Percentiles rank a stretch among this genome's conserved stretches.
Conservation (phyloP, 2,329 filamentous ascomycete species). For the Westerdykella sp. region DNA sequence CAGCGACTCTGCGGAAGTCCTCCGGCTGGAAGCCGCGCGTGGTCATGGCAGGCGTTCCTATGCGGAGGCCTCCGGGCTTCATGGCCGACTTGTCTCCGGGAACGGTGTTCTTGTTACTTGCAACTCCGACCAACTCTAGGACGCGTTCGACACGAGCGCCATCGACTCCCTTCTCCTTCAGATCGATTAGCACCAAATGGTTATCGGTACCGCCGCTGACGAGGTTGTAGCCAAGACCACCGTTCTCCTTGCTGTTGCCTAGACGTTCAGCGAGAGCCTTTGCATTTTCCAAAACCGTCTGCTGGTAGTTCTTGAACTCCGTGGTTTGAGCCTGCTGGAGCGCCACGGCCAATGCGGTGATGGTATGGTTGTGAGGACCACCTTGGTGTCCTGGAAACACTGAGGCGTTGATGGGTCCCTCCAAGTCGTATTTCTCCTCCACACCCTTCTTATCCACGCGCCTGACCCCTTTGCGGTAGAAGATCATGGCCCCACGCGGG, state of each 20-base stretch:
- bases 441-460: conserved; percentile 85
- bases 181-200: conserved; percentile 92
- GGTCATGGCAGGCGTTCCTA: conserved; percentile 97
- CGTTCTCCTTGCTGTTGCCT: conserved; percentile 62
- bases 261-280: conserved; percentile 73
- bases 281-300: conserved; percentile 87
- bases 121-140: conserved; percentile 96
- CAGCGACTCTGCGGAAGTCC: conserved; percentile 69
- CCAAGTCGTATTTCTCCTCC: conserved; percentile 89
- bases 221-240: conserved; percentile 80
- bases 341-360: conserved; percentile 90
- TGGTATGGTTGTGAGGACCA: conserved; percentile 98
- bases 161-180: conserved; percentile 80
- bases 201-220: conserved; percentile 95
- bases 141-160: conserved; percentile 94
- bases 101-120: conserved; percentile 99
- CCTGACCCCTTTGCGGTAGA: conserved; percentile 96
- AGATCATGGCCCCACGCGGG: conserved; percentile 98
- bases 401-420: conserved; percentile 95
- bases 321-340: conserved; percentile 86
- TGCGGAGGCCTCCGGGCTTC: conserved; percentile 88
- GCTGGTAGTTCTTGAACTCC: conserved; percentile 91
- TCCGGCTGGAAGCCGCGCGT: conserved; percentile 86
- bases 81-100: conserved; percentile 96
- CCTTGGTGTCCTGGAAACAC: conserved; percentile 99